Base-by-base conservation (phyloP, 306 rosid species). In the Casuarina cunninghamiana region DNA sequence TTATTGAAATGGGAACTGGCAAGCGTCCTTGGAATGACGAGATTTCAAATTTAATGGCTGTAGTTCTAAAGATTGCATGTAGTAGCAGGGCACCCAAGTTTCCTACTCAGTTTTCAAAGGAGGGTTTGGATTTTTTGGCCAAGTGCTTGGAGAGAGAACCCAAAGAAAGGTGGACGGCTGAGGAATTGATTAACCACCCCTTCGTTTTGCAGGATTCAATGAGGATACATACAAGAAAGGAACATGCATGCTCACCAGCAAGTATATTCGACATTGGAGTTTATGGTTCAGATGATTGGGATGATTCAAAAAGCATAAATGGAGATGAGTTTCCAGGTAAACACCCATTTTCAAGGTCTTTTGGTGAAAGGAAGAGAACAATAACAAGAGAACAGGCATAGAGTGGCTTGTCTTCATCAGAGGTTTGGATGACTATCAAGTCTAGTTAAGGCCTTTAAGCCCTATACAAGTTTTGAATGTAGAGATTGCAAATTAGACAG, bases 1-100 rank as follows among this genome's bases (percentile, higher is more conserved):
- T 90, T n/a, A 87, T 90, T 65, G 93, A 91, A 80, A 89, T 89
- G 93, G 91, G 90, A 5, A 87, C 90, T 2, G 91, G 93, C 10
- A 82, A 53, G 35, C 86, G 86, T 75, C 96, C 93, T 35, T 87
- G 91, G 89, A 73, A 46, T 12, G 37, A 41, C 16, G 77, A 79
- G 60, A n/a, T 69, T 60, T 79, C 81, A 11, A 78, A 90, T 81
- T 89, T 84, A 10, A n/a, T 85, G 39, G 77, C 84, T 69, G 78
- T 77, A 66, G 19, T 91, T 51, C 51, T 88, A 46, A 83, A n/a
- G 77, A 89, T 89, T 82, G 89, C 87, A 3, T 72, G 76, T 38
- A 75, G 85, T 43, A 76, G 81, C 46, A 79, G 4, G 5, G 48
- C 26, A 1, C 96, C 93, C 77, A 84, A 61, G n/a, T 75, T 89